Percentiles rank a stretch among this genome's conserved stretches.
Conservation (phyloP, 306 rosid genomes). For the Trifolium pratense region DNA sequence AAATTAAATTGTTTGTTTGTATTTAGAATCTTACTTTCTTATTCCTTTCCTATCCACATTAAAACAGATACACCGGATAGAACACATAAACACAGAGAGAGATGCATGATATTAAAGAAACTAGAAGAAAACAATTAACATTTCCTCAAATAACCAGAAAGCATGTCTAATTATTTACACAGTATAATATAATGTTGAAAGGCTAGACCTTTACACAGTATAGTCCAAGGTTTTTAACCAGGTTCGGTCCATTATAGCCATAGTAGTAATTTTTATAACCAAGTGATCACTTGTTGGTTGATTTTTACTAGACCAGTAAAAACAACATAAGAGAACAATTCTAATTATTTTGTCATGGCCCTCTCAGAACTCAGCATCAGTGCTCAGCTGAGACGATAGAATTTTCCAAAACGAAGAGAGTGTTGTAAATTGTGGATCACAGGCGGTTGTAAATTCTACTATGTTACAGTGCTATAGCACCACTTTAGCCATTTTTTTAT, state of each 20-base stretch:
- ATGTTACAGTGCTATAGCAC: not conserved
- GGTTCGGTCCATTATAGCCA: not conserved
- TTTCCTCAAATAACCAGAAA: not conserved
- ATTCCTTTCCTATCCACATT: not conserved
- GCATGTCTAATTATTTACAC: too few relatives aligned
- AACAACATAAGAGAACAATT: too few relatives aligned
- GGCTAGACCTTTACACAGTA: not conserved
- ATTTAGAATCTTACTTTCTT: not conserved
- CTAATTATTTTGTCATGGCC: not conserved
- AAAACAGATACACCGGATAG: not conserved
- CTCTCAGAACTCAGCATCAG: constrained; percentile 21
- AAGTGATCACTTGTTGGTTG: not conserved
- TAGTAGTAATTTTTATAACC: not conserved
- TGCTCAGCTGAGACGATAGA: constrained; percentile 17
- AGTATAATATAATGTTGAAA: not conserved
- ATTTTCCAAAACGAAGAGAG: constrained; percentile 4
- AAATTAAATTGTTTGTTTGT: constrained; percentile 28
- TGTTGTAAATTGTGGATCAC: not conserved
- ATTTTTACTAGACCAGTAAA: too few relatives aligned
- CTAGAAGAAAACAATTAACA: not conserved
- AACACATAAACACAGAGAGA: not conserved
- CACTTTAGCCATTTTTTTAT: not conserved
- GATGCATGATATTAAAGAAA: not conserved
- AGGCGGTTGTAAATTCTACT: not conserved
- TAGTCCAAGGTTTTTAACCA: not conserved